These are phyloP conservation scores for Alternaria conjuncta DNA, from an alignment of 2,329 filamentous ascomycete genomes.

Conservation along the genomic window DNA sequence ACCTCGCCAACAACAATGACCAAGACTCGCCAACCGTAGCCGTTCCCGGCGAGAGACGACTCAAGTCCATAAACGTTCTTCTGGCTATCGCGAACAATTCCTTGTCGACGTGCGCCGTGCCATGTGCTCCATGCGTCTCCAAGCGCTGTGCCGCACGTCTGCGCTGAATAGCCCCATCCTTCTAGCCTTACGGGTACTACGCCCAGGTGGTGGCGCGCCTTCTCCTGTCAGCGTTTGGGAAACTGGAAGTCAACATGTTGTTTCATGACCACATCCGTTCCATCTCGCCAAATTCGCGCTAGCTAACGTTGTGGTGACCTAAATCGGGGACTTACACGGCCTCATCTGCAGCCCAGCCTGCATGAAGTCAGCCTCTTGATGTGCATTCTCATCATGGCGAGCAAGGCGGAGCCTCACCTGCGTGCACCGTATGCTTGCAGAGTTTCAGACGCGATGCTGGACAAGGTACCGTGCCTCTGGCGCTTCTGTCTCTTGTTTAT, in stretches of 20 bases:
- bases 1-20: not conserved
- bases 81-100: not conserved
- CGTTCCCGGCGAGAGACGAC: not conserved
- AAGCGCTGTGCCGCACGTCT: not conserved
- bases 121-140: not conserved
- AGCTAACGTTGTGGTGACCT: conserved; percentile 7
- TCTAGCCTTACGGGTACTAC: conserved; percentile 5
- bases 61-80: not conserved
- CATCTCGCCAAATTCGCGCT: conserved; percentile 6
- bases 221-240: conserved; percentile 14
- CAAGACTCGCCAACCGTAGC: not conserved
- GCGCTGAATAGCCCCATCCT: not conserved
- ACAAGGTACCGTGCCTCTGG: conserved; percentile 9
- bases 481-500: conserved; percentile 13
- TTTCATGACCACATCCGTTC: conserved; percentile 2
- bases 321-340: conserved; percentile 30
- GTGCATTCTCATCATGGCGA: conserved; percentile 8
- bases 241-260: not conserved
- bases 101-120: not conserved
- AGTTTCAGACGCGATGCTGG: conserved; percentile 22
- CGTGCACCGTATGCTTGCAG: conserved; percentile 22
- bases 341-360: conserved; percentile 4
- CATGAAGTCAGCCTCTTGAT: conserved; percentile 26
- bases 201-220: conserved; percentile 3
- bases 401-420: conserved; percentile 26